Evolutionary conservation across 1,284 basidiomycete species (phyloP).

Genomic region (Macrocystidia cucumis): DNA sequence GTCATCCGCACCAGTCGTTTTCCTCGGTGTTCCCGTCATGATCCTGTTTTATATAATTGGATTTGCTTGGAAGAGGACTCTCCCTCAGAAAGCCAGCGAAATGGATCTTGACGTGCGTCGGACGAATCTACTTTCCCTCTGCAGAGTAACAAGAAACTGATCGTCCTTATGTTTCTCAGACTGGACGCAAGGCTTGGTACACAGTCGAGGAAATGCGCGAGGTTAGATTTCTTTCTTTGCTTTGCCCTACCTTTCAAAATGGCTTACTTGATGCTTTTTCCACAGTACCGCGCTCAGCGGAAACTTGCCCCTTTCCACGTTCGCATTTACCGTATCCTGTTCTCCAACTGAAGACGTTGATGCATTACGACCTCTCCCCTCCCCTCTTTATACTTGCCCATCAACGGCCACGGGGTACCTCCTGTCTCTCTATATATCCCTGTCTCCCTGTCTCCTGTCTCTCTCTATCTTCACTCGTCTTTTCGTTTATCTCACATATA

Average conservation of each 20-base stretch:
- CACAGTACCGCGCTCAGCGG: conserved; percentile 28
- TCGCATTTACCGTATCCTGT: conserved; percentile 27
- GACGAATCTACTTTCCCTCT: not conserved
- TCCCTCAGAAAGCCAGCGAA: conserved; percentile 24
- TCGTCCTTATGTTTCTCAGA: conserved; percentile 8
- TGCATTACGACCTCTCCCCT: too few relatives aligned
- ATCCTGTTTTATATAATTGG: conserved; percentile 28
- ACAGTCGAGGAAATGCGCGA: conserved; percentile 32
- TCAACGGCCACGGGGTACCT: too few relatives aligned
- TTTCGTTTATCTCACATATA: too few relatives aligned
- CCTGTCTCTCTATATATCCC: too few relatives aligned
- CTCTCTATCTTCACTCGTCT: too few relatives aligned
- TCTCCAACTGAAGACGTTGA: conserved; percentile 13
- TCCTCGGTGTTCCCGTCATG: conserved; percentile 30
- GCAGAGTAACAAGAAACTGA: not conserved
- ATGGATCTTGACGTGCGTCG: conserved; percentile 32
- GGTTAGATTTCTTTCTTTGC: conserved; percentile 14
- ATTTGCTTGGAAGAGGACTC: conserved; percentile 29
- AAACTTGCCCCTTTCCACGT: conserved; percentile 22
- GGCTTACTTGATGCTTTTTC: not conserved
- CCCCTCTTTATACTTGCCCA: too few relatives aligned
- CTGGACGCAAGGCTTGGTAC: conserved; percentile 34
- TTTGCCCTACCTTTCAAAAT: not conserved
- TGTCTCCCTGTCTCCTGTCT: too few relatives aligned
- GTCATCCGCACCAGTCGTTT: conserved; percentile 26